These are phyloP conservation scores for Adansonia madagascariensis DNA, from an alignment of 441 rosid species.

Conservation along the genomic window DNA sequence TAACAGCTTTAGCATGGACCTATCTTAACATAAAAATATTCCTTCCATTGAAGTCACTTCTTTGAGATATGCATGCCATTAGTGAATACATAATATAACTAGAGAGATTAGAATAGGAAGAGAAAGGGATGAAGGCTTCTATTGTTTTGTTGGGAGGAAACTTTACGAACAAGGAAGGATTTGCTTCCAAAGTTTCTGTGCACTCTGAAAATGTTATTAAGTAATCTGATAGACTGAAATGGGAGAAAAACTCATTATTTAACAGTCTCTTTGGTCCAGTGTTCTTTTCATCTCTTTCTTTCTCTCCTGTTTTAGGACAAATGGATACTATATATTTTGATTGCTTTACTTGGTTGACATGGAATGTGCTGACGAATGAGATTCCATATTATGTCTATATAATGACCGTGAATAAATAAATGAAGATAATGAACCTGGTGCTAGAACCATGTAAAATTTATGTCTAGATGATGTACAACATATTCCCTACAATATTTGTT, in stretches of 20 bases:
- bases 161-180: neutral
- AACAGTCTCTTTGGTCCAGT: neutral
- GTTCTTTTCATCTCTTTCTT: neutral
- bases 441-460: neutral
- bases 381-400: neutral
- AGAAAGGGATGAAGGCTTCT: neutral
- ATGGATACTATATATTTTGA: neutral
- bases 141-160: neutral
- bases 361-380: conserved; percentile 6
- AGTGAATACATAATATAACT: neutral
- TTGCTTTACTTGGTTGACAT: neutral
- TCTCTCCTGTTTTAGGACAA: neutral
- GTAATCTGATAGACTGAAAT: neutral
- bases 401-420: conserved; percentile 1
- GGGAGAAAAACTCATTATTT: neutral
- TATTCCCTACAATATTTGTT: neutral
- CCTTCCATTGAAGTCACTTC: neutral
- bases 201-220: neutral
- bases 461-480: conserved; percentile 2
- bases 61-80: neutral
- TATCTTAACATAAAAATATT: neutral
- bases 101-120: neutral
- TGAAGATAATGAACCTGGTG: neutral
- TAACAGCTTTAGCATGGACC: neutral
- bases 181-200: neutral